A percentile compares a stretch with the other conserved stretches of the same genome.
Evolutionary conservation across 345 rosid species (phyloP).

Genomic region (Arabis alpina): DNA sequence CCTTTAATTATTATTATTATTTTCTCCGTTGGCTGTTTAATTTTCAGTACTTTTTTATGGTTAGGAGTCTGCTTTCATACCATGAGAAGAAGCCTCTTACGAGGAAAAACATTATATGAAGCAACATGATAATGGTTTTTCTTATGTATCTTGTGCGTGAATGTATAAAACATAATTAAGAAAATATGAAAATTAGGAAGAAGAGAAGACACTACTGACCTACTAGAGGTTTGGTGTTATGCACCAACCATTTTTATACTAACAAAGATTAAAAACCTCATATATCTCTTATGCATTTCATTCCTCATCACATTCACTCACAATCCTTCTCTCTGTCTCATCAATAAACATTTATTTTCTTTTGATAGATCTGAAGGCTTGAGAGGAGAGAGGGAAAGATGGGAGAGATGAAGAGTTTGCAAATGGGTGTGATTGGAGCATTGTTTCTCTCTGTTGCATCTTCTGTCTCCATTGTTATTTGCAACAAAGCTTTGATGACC

Average conservation of each 20-base stretch:
- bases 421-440: conserved; percentile 89
- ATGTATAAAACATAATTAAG: conserved; percentile 17
- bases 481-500: conserved; percentile 99
- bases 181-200: conserved; percentile 22
- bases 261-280: conserved; percentile 39
- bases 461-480: conserved; percentile 97
- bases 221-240: conserved; percentile 40
- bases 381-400: conserved; percentile 40
- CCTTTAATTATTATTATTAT: conserved; percentile 6
- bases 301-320: conserved; percentile 36
- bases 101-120: conserved; percentile 22
- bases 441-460: conserved; percentile 95
- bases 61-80: conserved; percentile 35
- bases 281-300: conserved; percentile 36
- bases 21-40: conserved; percentile 5
- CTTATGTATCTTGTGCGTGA: conserved; percentile 27
- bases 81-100: conserved; percentile 26
- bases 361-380: conserved; percentile 28
- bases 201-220: conserved; percentile 25
- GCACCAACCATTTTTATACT: conserved; percentile 36
- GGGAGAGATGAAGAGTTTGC: conserved; percentile 90
- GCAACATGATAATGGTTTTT: conserved; percentile 32
- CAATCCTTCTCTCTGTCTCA: conserved; percentile 23
- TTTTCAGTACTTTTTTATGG: conserved; percentile 23
- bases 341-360: neutral